Base-by-base conservation (phyloP, 176 grass and related monocot genomes). In the Oryza australiensis region DNA sequence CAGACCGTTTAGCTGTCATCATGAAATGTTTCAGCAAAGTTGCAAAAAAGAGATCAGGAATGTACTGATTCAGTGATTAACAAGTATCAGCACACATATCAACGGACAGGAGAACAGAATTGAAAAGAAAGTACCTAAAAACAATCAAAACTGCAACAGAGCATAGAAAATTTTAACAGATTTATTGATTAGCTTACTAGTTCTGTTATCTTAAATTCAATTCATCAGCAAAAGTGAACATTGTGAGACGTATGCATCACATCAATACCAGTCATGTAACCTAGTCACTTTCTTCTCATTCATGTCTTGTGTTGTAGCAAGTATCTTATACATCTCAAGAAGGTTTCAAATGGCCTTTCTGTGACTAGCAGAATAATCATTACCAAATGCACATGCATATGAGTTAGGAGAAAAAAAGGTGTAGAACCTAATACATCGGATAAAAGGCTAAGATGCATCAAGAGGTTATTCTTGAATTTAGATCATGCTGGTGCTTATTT, bases 221-320 rank as follows among this genome's bases (percentile, higher is more conserved):
- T 37, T 51, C n/a, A 38, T 79, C 70, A 66, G 5, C 10, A 46
- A 15, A 23, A 72, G 35, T 3, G 5, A 29, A 72, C 12, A 23
- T 11, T 64, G 66, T 27, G 26, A 51, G 24, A 11, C 18, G 11
- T 65, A 66, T 9, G 41, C 10, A 28, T 72, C 22, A 46, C 10
- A 28, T 72, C 22, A 46, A 49, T 73, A 49, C 22, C n/a, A 38
- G 28, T 13, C 11, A 64, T 55, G 7, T 7, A 62, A 73, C 73
- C 16, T 65, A 55, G 43, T 72, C n/a, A 26, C 20, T 69, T 74
- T 84, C 12, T 77, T 81, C 42, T 59, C 66, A 66, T 68, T 60
- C 49, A 48, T 5, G 3, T 29, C 20, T 70, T 23, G 29, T 55
- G 24, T 72, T 3, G 11, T 60, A 60, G 7, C 55, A 60, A 60